These are phyloP conservation scores for Populus hybrid DNA, from an alignment of 441 rosid genomes.

Conservation along the genomic window DNA sequence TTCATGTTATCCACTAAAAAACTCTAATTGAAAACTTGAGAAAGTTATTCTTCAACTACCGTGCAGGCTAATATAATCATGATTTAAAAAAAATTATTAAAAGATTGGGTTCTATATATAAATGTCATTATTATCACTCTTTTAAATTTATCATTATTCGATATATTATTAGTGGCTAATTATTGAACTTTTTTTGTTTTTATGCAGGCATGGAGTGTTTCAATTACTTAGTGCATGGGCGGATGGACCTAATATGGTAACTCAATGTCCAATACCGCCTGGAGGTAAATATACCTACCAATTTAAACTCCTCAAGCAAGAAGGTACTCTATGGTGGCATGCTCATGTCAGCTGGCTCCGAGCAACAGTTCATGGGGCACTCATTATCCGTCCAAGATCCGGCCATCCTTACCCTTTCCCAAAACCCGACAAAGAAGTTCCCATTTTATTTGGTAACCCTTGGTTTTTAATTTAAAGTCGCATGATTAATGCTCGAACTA, in stretches of 20 bases:
- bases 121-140: not conserved
- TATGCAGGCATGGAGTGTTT: slow-evolving; percentile 76
- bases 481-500: not conserved
- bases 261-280: slow-evolving; percentile 80
- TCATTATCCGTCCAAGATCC: slow-evolving; percentile 56
- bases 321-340: slow-evolving; percentile 99
- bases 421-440: slow-evolving; percentile 59
- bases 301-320: slow-evolving; percentile 57
- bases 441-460: slow-evolving; percentile 55
- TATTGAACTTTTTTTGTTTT: too few species aligned
- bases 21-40: not conserved
- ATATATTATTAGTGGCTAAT: not conserved
- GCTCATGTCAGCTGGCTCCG: slow-evolving; percentile 74
- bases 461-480: not conserved
- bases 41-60: not conserved
- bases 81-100: not conserved
- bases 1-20: not conserved
- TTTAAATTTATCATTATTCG: not conserved
- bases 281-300: slow-evolving; percentile 59
- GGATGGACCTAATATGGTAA: slow-evolving; percentile 77
- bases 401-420: slow-evolving; percentile 70
- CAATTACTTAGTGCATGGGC: slow-evolving; percentile 76
- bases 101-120: not conserved
- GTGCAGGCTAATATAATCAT: not conserved
- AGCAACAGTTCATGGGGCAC: slow-evolving; percentile 75